These are phyloP conservation scores for Claviceps maximensis DNA, from an alignment of 2,329 filamentous ascomycete species.

Conservation along the genomic window DNA sequence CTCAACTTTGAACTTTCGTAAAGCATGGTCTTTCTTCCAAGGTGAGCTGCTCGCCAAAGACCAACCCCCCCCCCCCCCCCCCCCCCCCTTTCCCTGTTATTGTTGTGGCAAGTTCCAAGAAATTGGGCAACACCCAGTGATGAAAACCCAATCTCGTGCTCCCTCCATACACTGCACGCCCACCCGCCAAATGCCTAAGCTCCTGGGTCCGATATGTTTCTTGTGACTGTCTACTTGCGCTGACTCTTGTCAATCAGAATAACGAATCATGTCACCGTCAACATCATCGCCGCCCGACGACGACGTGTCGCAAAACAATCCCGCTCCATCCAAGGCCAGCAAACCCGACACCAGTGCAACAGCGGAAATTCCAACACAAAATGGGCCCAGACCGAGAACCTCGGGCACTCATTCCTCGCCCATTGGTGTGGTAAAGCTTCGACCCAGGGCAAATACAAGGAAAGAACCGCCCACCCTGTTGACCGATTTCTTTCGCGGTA, in stretches of 20 bases:
- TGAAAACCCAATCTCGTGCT: background rate
- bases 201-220: background rate
- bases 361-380: conserved; percentile 6
- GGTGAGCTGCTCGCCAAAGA: background rate
- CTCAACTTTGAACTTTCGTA: background rate
- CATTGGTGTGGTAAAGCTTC: conserved; percentile 18
- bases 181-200: background rate
- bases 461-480: conserved; percentile 34
- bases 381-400: conserved; percentile 7
- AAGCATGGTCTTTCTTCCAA: conserved; percentile 1
- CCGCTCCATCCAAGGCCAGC: conserved; percentile 5
- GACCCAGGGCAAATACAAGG: conserved; percentile 24
- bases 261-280: conserved; percentile 12
- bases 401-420: conserved; percentile 31
- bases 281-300: conserved; percentile 8
- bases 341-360: conserved; percentile 2
- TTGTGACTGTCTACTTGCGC: background rate
- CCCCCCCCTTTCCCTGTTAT: background rate
- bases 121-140: conserved; percentile 1
- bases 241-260: conserved; percentile 7
- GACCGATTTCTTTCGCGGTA: conserved; percentile 43
- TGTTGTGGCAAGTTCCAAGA: background rate
- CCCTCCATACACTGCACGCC: background rate
- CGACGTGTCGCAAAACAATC: conserved; percentile 7
- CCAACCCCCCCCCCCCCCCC: too few species aligned